Evolutionary conservation across 2,329 filamentous ascomycete genomes (phyloP), one percentile per base, ranked within the genome.

Genomic region (Alternaria rosae): DNA sequence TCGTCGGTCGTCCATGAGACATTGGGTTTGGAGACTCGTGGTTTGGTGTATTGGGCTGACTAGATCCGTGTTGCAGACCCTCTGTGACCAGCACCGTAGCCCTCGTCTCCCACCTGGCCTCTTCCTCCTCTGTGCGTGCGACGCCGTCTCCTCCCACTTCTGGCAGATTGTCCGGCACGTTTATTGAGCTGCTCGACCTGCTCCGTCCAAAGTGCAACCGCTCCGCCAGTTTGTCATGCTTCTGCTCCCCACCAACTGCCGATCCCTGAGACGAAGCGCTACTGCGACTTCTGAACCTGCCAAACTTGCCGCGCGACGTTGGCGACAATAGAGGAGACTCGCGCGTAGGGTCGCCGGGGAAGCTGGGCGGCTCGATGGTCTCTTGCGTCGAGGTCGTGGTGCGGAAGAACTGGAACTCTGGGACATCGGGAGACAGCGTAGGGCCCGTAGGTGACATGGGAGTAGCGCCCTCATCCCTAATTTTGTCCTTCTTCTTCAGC

Each of bases 21-120:
- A 72, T 57, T 12, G 72, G 69, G 66, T 65, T 61, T 28, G 56
- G 47, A 20, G 57, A 51, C 57, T 76, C 74, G 17, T 69, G 56
- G 44, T 66, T 70, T 21, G 75, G 74, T 20, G 77, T 77, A 6
- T 67, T 65, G 52, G 69, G 73, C 53, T 75, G 71, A 57, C 72
- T 76, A 30, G 64, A 53, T 23, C 59, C 61, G 35, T 78, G 75
- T 26, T 78, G 76, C 52, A 83, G 81, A n/a, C 84, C 83, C 62
- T 79, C 85, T 69, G 87, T 87, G 30, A 92, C 94, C 67, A 98
- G 83, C 62, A 96, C 87, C n/a, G 94, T 97, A 26, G 95, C 95
- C 62, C 94, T 86, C 82, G 92, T 90, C 85, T 98, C 95, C 95
- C 95, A 99, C 80, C 91, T 87, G 61, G 88, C 88, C 83, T 59